Conservation (phyloP, 2,329 filamentous ascomycete species). For the Periconia sp. region DNA sequence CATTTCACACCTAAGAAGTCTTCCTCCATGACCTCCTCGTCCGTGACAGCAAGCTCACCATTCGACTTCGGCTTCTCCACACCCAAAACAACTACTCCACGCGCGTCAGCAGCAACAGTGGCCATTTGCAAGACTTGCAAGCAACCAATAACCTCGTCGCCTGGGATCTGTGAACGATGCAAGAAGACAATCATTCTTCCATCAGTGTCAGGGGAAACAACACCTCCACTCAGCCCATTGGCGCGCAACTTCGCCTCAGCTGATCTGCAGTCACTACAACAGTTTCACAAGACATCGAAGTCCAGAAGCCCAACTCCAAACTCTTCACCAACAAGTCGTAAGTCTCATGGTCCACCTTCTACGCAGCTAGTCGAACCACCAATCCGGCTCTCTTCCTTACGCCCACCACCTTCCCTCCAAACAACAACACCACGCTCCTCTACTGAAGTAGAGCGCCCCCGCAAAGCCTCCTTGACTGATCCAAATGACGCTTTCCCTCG, state of each 20-base stretch:
- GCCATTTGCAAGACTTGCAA: constrained; percentile 41
- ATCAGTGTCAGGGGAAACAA: constrained; percentile 24
- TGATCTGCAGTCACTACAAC: constrained; percentile 26
- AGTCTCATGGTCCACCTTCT: constrained; percentile 23
- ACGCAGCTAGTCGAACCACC: constrained; percentile 31
- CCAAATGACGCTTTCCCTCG: constrained; percentile 37
- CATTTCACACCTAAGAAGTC: constrained; percentile 14
- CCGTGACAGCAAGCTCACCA: constrained; percentile 19
- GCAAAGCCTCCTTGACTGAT: constrained; percentile 39
- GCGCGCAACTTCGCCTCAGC: constrained; percentile 30
- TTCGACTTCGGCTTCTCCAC: constrained; percentile 32
- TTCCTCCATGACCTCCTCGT: constrained; percentile 11
- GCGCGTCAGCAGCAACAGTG: constrained; percentile 21
- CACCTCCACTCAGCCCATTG: constrained; percentile 32
- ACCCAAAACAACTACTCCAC: constrained; percentile 7
- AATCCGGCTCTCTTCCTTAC: constrained; percentile 37
- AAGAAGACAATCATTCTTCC: constrained; percentile 34
- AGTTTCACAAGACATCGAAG: constrained; percentile 22
- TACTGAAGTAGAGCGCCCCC: constrained; percentile 16
- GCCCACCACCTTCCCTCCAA: constrained; percentile 23
- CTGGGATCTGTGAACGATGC: constrained; percentile 38
- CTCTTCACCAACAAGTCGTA: constrained; percentile 25
- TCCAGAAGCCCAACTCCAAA: constrained; percentile 14
- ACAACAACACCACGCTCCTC: constrained; percentile 3
- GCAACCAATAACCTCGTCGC: constrained; percentile 29